Base-by-base conservation (phyloP, 352 stramenopile genomes). In the Phytopythium aichiense region DNA sequence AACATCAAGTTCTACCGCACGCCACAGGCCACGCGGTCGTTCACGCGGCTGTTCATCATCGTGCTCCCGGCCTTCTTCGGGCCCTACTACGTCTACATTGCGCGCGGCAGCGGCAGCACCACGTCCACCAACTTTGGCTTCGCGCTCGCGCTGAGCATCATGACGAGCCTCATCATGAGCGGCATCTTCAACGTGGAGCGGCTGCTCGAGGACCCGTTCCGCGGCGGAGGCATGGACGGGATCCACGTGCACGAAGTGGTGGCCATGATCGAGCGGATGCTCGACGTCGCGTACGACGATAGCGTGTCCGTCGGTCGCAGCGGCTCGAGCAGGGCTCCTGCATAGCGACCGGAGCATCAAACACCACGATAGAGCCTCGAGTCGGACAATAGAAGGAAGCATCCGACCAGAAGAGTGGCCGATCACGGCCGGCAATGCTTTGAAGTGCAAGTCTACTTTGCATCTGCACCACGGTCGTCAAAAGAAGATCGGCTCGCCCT, bases 1-100 rank as follows among this genome's bases (percentile, higher is more conserved):
- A 93, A 93, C 69, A 81, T 92, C 60, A 95, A 94, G 77, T 88
- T 92, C 57, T 95, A 95, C 58, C 83, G 87, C 33, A 95, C 87
- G 3, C 87, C 87, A 4, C 87, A 95, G 68, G 87, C 87, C 20
- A 95, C 87, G 48, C 78, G 87, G 15, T 93, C 83, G 35, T 94
- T 93, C 65, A 93, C 82, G 28, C 74, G 87, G 4, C 71, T 95
- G 23, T 94, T 92, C 66, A 92, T 95, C 56, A 71, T 95, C 20
- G 72, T 92, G n/a, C 58, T 94, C 1, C 87, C 87, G 4, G 65
- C 89, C 54, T 95, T 95, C 65, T 92, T 92, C 56, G 87, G 87
- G 1, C 87, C 87, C 7, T 95, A 95, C 77, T 95, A 92, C 68
- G 85, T 92, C 37, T 93, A 81, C 56, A 73, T 94, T 43, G 81